phyloP scores from a whole-genome alignment of 139 green algal species.

The Volvox africanus region DNA sequence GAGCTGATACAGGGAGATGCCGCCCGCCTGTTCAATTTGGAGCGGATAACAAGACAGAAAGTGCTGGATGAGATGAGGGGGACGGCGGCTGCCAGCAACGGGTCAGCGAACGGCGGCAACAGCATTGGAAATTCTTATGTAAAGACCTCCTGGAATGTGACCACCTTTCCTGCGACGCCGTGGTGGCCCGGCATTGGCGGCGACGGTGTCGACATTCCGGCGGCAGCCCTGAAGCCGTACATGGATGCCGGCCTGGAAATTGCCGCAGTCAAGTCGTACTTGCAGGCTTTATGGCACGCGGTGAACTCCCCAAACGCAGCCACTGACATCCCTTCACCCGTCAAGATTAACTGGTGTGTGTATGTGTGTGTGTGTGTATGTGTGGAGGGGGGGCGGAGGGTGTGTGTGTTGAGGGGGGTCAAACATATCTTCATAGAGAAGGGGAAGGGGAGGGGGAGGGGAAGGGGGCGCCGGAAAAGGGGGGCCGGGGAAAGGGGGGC shows the following conservation, averaged over 20 bases:
- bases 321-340: background rate
- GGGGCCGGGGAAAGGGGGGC: too few species aligned
- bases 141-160: background rate
- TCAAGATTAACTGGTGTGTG: conserved; percentile 16
- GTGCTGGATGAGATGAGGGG: background rate
- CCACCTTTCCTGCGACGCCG: background rate
- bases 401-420: too few species aligned
- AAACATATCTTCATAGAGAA: too few species aligned
- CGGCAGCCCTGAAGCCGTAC: background rate
- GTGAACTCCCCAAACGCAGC: background rate
- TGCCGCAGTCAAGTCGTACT: background rate
- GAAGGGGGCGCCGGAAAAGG: too few species aligned
- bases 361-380: background rate
- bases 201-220: background rate
- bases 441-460: too few species aligned
- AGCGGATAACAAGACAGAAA: background rate
- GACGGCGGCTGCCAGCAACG: background rate
- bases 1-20: background rate
- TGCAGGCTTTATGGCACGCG: background rate
- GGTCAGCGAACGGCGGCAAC: background rate
- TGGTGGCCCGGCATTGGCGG: background rate
- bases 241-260: background rate
- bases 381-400: background rate
- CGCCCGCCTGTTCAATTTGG: background rate
- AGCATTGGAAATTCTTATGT: background rate